phyloP scores from a whole-genome alignment of 306 rosid genomes.

The Corylus americana region DNA sequence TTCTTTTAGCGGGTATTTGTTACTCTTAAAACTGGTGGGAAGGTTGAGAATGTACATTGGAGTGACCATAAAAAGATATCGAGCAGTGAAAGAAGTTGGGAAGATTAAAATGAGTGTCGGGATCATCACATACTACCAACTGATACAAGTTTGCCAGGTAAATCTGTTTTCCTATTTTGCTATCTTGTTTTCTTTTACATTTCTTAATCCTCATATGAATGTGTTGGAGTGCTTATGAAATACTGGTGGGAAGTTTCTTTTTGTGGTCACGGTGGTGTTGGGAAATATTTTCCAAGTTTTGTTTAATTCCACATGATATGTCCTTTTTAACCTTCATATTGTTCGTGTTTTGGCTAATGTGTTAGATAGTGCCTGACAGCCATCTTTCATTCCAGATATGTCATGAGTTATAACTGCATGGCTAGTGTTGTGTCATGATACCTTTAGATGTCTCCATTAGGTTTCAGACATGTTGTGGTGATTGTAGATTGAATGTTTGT shows the following conservation, averaged over 20 bases:
- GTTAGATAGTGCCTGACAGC: not conserved
- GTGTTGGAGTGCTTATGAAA: not conserved
- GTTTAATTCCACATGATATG: not conserved
- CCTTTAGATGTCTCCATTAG: not conserved
- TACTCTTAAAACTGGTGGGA: constrained; percentile 39
- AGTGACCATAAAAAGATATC: constrained; percentile 51
- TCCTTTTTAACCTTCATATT: not conserved
- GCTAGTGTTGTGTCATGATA: not conserved
- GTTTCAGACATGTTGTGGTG: not conserved
- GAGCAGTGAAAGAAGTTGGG: constrained; percentile 68
- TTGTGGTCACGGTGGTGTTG: not conserved
- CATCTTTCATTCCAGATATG: not conserved
- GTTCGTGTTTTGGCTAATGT: not conserved
- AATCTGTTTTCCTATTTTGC: not conserved
- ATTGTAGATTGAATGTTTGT: not conserved
- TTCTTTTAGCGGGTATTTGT: constrained; percentile 27
- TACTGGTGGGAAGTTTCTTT: not conserved
- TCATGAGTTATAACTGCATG: not conserved
- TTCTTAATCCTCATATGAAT: not conserved
- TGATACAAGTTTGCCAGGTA: constrained; percentile 98
- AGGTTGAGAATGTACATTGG: constrained; percentile 82
- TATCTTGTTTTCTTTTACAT: not conserved
- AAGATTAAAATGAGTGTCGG: constrained; percentile 89
- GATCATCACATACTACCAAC: constrained; percentile 70
- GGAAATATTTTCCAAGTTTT: not conserved